Base-by-base conservation (phyloP, 73 alveolate species). In the Paramecium sonneborni region DNA sequence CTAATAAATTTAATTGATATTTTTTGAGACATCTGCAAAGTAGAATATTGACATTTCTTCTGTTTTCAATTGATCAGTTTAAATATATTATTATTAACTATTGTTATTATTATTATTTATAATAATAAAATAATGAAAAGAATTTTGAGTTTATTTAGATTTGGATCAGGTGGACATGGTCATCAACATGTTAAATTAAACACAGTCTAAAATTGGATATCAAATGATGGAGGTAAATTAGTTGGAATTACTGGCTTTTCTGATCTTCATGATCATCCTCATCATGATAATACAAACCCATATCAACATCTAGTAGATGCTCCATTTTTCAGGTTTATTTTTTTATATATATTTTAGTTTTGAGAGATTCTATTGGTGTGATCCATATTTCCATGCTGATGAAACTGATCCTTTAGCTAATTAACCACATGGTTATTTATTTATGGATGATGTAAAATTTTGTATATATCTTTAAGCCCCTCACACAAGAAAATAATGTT, bases 201-300 rank as follows among this genome's bases (percentile, higher is more conserved):
- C 55, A 24, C 41, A 44, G 55, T 26, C 18, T 79, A 79, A 79
- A 79, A 32, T 79, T 79, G 90, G 90, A 21, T 79, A 2, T 6
- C 70, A 7, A 39, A 79, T 39, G 69, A 32, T 0, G 9, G 76
- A 7, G 82, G 62, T 8, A 82, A 70, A 37, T 88, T 88, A 28
- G 57, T 70, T 43, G 90, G 91, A n/a, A 34, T 88, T 1, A 57
- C 79, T 43, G 94, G 94, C 0, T 88, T 88, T 26, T 14, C 48
- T 23, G 94, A 88, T 70, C 79, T 41, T 1, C 85, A 88, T 41
- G 74, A 88, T 18, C 94, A 88, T 26, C 94, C 43, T 37, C 94
- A 88, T 37, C 85, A 88, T 18, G 94, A 88, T 52, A 43, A 68
- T 44, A 88, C 94, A 12, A 82, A 88, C 26, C 94, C 94, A 69